Evolutionary conservation across 1,284 basidiomycete species (phyloP).

Genomic region (Ustilago bromivora): DNA sequence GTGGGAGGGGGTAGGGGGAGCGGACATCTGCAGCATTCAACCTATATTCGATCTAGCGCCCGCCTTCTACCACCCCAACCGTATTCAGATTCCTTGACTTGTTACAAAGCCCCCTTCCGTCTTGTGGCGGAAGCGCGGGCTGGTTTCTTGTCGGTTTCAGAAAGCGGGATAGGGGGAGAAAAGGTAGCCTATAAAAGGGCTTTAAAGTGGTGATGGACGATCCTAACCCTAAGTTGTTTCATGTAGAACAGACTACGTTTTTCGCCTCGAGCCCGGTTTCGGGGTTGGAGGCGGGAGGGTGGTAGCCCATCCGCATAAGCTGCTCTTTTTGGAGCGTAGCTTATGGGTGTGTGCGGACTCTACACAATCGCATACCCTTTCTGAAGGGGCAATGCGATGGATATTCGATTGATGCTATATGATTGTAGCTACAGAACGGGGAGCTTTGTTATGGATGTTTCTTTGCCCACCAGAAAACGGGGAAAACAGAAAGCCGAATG

Average conservation of each 20-base stretch:
- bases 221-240: conserved; percentile 59
- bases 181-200: conserved; percentile 14
- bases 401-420: background rate
- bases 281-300: background rate
- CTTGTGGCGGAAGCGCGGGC: background rate
- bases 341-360: background rate
- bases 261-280: background rate
- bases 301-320: background rate
- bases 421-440: background rate
- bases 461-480: background rate
- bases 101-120: background rate
- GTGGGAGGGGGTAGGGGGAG: background rate
- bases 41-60: conserved; percentile 48
- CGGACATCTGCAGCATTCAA: conserved; percentile 30
- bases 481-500: no score
- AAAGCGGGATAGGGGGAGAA: background rate
- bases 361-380: background rate
- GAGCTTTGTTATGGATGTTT: background rate
- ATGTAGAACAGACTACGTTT: background rate
- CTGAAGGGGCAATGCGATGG: no score
- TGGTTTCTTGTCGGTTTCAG: conserved; percentile 7
- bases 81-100: background rate
- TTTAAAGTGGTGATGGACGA: conserved; percentile 55
- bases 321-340: no score
- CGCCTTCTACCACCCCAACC: conserved; percentile 22